Base-by-base conservation (phyloP, 176 grass and related monocot genomes). In the Zoysia pacifica region DNA sequence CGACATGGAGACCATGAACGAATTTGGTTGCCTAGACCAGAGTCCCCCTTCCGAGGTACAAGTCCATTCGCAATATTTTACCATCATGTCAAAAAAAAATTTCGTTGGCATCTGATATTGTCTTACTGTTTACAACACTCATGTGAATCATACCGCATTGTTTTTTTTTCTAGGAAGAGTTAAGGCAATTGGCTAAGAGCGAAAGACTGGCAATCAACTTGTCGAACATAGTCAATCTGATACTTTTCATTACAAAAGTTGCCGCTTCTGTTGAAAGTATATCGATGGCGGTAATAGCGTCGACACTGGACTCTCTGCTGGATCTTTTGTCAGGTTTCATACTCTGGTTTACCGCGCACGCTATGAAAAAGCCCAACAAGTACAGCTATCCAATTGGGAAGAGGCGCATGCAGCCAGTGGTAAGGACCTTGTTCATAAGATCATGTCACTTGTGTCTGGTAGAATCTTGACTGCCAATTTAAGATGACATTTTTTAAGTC, bases 221-320 rank as follows among this genome's bases (percentile, higher is more conserved):
- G 41, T 99, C 96, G 0, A 99, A 99, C 7, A 20, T 91, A 45
- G 56, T 93, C 0, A 99, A 99, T 43, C 68, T 99, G 70, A 47
- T 99, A 15, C 92, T 99, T 40, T 95, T 99, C 8, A 53, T 81
- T 12, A 84, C 90, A 48, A 99, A 99, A 85, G 96, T 99, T 4
- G 20, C 71, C 0, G 96, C 96, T 19, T 99, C 90, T 0, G 7
- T 87, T 3, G 72, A 99, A 68, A 91, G 79, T 47, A 2, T 51
- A 64, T 99, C 96, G 13, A 77, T 95, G 96, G 92, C 88, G 18
- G 96, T 99, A 39, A 99, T 99, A 36, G 96, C 96, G n/a, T 99
- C 96, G 5, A 93, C 96, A 0, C 75, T 99, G 63, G 96, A 99
- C 78, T 99, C 96, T 49, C 78, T 99, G 12, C 67, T 99, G 52